A percentile compares a stretch with the other conserved stretches of the same genome.
Conservation (phyloP, 176 grass and related monocot species). For the Carex cristatella region DNA sequence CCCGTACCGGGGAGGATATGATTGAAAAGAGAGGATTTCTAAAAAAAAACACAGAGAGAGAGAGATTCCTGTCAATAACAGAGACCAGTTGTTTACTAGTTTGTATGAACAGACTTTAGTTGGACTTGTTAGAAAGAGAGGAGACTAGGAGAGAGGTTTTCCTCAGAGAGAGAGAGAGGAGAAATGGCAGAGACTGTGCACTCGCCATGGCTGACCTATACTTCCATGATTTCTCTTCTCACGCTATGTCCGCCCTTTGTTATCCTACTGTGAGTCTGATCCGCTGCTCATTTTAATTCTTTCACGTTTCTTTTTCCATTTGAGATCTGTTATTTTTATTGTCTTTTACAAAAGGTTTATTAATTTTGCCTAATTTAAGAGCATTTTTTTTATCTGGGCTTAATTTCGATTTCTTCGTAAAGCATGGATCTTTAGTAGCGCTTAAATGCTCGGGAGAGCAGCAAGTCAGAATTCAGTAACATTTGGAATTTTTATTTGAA, state of each 20-base stretch:
- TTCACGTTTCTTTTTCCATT: neutral
- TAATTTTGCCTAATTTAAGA: neutral
- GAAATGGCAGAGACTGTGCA: conserved; percentile 52
- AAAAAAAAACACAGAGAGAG: neutral
- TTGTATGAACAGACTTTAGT: neutral
- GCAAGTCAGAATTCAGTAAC: neutral
- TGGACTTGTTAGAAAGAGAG: neutral
- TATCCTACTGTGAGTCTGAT: conserved; percentile 74
- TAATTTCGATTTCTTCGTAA: neutral
- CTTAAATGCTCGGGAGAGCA: neutral
- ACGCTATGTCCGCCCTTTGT: conserved; percentile 96
- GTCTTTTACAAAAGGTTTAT: neutral
- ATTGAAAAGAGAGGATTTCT: neutral
- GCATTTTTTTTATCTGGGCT: neutral
- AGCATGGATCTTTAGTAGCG: neutral
- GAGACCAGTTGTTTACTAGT: neutral
- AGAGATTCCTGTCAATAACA: neutral
- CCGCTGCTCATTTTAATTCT: neutral
- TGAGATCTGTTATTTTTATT: neutral
- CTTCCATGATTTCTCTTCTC: conserved; percentile 86
- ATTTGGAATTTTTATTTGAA: neutral
- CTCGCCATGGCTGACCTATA: conserved; percentile 75
- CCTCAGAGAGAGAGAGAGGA: neutral
- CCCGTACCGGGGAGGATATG: too few relatives aligned
- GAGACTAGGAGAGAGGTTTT: neutral